These are phyloP conservation scores for Wallacemonas sp. DNA, from an alignment of 208 protist genomes.

Conservation along the genomic window DNA sequence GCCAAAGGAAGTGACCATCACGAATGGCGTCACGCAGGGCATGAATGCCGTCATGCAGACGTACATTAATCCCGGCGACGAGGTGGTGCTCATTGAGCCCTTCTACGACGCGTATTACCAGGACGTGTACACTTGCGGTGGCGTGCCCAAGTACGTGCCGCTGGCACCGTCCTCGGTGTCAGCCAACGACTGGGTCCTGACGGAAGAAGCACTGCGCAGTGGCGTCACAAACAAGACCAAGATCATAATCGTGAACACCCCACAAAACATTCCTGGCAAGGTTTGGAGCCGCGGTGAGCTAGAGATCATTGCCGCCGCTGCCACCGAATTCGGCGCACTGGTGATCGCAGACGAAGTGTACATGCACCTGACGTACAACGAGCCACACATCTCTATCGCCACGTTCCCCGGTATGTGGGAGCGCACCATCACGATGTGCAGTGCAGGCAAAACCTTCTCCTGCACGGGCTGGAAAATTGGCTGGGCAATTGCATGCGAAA, in stretches of 20 bases:
- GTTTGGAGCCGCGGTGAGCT: conserved; percentile 66
- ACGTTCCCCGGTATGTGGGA: conserved; percentile 87
- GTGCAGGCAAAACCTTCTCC: conserved; percentile 92
- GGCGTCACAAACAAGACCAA: conserved; percentile 81
- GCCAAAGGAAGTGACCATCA: conserved; percentile 66
- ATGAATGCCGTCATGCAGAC: conserved; percentile 79
- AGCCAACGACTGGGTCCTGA: conserved; percentile 55
- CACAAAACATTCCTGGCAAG: conserved; percentile 92
- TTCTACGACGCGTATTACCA: conserved; percentile 91
- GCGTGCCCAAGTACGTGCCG: conserved; percentile 69
- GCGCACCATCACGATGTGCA: conserved; percentile 89
- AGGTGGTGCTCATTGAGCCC: conserved; percentile 93
- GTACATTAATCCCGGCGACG: conserved; percentile 88
- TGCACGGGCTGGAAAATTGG: conserved; percentile 94
- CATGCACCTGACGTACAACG: conserved; percentile 83
- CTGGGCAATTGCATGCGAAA: conserved; percentile 64
- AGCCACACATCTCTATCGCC: conserved; percentile 69
- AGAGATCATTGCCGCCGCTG: conserved; percentile 64
- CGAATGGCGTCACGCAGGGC: conserved; percentile 85
- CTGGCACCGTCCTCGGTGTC: conserved; percentile 47
- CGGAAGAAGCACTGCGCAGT: conserved; percentile 48
- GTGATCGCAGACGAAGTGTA: conserved; percentile 90
- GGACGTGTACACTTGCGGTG: conserved; percentile 70
- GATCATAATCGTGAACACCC: conserved; percentile 91
- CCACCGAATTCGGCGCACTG: conserved; percentile 60